phyloP scores from a whole-genome alignment of 208 protist species.

The Acanthamoeba healyi region DNA sequence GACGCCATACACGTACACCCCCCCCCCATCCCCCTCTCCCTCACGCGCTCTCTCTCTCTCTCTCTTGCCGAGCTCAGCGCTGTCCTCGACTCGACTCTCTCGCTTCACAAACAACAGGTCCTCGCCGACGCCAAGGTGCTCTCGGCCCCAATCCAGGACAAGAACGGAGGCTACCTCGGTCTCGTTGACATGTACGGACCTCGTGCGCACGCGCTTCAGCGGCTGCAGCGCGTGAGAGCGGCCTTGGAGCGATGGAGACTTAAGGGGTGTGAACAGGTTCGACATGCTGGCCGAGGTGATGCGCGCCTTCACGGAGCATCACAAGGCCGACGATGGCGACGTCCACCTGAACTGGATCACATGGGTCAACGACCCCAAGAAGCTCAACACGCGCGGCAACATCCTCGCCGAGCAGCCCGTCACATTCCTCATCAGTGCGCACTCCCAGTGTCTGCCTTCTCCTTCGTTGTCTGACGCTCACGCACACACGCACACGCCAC shows the following conservation, averaged over 20 bases:
- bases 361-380: conserved; percentile 13
- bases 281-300: conserved; percentile 52
- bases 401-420: conserved; percentile 5
- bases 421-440: conserved; percentile 38
- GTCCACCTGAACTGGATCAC: conserved; percentile 40
- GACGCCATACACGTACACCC: background rate
- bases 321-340: conserved; percentile 23
- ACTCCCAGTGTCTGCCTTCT: background rate
- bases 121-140: conserved; percentile 43
- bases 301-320: conserved; percentile 32
- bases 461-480: background rate
- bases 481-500: background rate
- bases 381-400: background rate
- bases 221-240: no score
- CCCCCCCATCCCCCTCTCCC: background rate
- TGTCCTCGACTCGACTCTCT: no score
- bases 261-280: background rate
- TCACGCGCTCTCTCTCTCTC: no score
- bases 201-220: no score
- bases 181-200: background rate
- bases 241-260: no score
- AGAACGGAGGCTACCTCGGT: background rate
- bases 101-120: background rate
- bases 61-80: no score
- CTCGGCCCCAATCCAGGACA: conserved; percentile 8